Evolutionary conservation across 208 protist genomes (phyloP), one percentile per base, ranked within the genome.

Genomic region (Perkinsela sp.): DNA sequence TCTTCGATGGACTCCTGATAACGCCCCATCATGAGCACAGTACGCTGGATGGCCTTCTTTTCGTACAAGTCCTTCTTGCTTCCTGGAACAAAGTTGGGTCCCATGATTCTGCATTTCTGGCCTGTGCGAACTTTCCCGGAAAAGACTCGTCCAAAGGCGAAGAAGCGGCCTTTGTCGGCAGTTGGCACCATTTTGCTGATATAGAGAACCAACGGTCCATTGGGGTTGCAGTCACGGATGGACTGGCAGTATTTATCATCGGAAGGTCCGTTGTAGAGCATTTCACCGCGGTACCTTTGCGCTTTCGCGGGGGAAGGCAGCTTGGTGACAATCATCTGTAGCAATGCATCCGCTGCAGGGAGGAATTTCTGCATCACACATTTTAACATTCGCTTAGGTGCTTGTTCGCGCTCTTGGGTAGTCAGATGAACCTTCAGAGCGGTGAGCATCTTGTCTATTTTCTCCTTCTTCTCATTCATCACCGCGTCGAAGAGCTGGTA

Each of bases 141-240:
- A 72, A 85, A 85, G 72, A 85, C 81, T 75, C 80, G 80, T 66
- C 80, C 80, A 66, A 85, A 82, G 29, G 80, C 78, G 73, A 85
- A 80, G 77, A 83, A 83, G 71, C 80, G 78, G 28, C 93, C 90
- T 72, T 93, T 93, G 81, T 98, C 96, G 65, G 81, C 76, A 28
- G 95, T 94, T 48, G 97, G 97, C 68, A 99, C 92, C 95, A 99
- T 98, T 93, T 99, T 99, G 75, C 92, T 96, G 71, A 99, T 88
- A 85, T 98, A 99, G 77, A 99, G 76, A 80, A 98, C 93, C 28
- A 99, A 79, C 30, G 95, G 94, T 32, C 88, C 95, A 0, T 90
- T 84, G 32, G 88, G 86, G 76, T 86, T 76, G 78, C 94, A 98
- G 32, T 93, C 83, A 30, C 77, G 74, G 70, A 97, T 95, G 68